Evolutionary conservation across 495 filamentous ascomycete species (phyloP).

Genomic region (Cercophora newfieldiana): DNA sequence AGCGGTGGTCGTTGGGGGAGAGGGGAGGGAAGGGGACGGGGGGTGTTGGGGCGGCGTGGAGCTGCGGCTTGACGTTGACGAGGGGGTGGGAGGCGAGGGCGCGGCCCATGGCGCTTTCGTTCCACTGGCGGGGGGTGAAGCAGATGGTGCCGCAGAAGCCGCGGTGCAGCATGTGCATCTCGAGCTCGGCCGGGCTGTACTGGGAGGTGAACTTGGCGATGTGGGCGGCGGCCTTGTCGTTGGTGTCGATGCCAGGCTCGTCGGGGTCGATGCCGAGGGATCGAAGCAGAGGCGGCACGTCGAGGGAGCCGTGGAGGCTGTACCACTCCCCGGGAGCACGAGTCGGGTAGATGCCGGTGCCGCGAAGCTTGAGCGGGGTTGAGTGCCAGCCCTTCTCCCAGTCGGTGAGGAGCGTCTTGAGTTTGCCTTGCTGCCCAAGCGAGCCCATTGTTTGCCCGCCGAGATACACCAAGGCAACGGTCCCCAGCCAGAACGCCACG

Average conservation of each 20-base stretch:
- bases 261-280: slow-evolving; percentile 28
- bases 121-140: slow-evolving; percentile 27
- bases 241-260: slow-evolving; percentile 14
- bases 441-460: slow-evolving; percentile 6
- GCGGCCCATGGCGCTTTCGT: slow-evolving; percentile 25
- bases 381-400: slow-evolving; percentile 23
- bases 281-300: slow-evolving; percentile 22
- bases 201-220: slow-evolving; percentile 15
- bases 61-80: slow-evolving; percentile 17
- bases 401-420: slow-evolving; percentile 14
- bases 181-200: slow-evolving; percentile 25
- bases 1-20: slow-evolving; percentile 1
- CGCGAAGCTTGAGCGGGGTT: slow-evolving; percentile 18
- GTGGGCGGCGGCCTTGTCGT: slow-evolving; percentile 24
- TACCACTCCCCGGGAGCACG: slow-evolving; percentile 26
- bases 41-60: background rate
- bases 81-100: slow-evolving; percentile 24
- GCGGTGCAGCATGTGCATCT: slow-evolving; percentile 24
- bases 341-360: slow-evolving; percentile 29
- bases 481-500: slow-evolving; percentile 26
- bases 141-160: slow-evolving; percentile 34
- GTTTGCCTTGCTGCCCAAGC: slow-evolving; percentile 8
- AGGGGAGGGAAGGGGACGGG: slow-evolving; percentile 21
- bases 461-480: slow-evolving; percentile 19
- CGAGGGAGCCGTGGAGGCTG: slow-evolving; percentile 25